phyloP scores from a whole-genome alignment of 1,139 yeast species.

The Scheffersomyces titani region DNA sequence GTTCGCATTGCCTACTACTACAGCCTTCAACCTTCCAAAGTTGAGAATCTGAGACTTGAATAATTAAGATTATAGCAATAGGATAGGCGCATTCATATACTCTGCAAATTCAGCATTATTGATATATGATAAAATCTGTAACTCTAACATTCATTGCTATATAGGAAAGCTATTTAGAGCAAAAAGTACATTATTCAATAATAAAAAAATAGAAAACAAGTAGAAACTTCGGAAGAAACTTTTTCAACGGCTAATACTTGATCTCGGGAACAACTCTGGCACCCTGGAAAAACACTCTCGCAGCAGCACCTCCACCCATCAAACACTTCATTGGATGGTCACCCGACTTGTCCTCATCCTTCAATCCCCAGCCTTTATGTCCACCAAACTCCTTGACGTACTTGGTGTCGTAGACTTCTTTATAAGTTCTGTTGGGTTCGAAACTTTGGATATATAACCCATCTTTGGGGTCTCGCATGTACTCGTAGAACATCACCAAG shows the following conservation, averaged over 20 bases:
- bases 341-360: slow-evolving; percentile 45
- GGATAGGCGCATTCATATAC: not conserved
- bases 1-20: slow-evolving; percentile 59
- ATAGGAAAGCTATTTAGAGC: not conserved
- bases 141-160: not conserved
- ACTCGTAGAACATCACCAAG: slow-evolving; percentile 55
- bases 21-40: slow-evolving; percentile 78
- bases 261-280: slow-evolving; percentile 51
- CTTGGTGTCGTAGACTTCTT: slow-evolving; percentile 46
- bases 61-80: not conserved
- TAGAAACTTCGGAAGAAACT: not conserved
- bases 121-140: not conserved
- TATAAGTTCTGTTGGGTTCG: slow-evolving; percentile 59
- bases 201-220: not conserved
- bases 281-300: slow-evolving; percentile 68
- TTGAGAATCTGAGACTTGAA: slow-evolving; percentile 47
- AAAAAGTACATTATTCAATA: not conserved
- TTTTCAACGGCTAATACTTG: not conserved
- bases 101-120: not conserved
- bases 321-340: slow-evolving; percentile 53
- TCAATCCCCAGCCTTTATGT: slow-evolving; percentile 52
- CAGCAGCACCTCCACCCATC: slow-evolving; percentile 69
- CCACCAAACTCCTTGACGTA: slow-evolving; percentile 60
- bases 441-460: slow-evolving; percentile 64
- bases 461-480: slow-evolving; percentile 58